A percentile compares a stretch with the other conserved stretches of the same genome.
Evolutionary conservation across 306 rosid genomes (phyloP).

Genomic region (Betula pendula): DNA sequence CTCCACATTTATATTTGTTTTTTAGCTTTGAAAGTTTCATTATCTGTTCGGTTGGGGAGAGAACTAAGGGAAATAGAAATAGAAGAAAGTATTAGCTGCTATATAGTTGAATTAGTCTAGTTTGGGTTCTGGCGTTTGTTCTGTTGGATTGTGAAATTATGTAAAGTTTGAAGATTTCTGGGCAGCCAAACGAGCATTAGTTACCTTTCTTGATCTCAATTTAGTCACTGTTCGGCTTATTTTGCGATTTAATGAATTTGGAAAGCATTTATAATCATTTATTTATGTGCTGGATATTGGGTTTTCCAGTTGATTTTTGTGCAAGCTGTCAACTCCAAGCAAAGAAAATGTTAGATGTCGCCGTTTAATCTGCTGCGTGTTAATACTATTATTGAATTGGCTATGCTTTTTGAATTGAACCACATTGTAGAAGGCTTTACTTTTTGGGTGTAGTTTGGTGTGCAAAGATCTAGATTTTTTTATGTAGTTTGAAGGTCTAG

Average conservation of each 20-base stretch:
- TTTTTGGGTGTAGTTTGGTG: neutral
- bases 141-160: neutral
- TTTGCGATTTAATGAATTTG: neutral
- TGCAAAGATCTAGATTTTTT: neutral
- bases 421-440: neutral
- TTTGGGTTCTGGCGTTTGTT: neutral
- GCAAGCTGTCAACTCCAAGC: neutral
- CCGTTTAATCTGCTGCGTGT: neutral
- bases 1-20: neutral
- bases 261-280: neutral
- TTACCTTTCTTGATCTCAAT: neutral
- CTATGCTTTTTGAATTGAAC: neutral
- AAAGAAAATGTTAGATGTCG: neutral
- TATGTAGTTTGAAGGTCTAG: slow-evolving; percentile 4
- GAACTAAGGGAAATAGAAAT: neutral
- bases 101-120: neutral
- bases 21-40: neutral
- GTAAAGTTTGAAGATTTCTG: neutral
- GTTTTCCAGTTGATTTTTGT: neutral
- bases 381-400: neutral
- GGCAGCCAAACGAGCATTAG: neutral
- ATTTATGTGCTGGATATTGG: neutral
- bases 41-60: slow-evolving; percentile 11
- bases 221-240: neutral
- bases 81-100: neutral